phyloP scores from a whole-genome alignment of 2,329 filamentous ascomycete species.

The Xylariaceae sp. region DNA sequence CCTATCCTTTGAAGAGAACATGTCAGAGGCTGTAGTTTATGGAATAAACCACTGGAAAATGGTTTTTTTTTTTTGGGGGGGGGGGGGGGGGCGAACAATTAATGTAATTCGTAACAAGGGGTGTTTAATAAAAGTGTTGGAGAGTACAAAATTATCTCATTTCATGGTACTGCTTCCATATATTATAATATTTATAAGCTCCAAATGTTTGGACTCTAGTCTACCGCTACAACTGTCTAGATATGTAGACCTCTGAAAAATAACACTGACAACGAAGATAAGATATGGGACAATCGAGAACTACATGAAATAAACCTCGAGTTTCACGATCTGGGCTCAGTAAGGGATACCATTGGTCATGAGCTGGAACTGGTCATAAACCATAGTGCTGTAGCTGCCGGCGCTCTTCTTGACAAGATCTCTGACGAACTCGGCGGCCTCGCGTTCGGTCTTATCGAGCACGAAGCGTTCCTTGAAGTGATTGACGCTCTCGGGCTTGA shows the following conservation, averaged over 20 bases:
- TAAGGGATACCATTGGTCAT: conserved; percentile 97
- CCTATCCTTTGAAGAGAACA: background rate
- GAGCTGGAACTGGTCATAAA: conserved; percentile 98
- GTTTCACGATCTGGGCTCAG: conserved; percentile 43
- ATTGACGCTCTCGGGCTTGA: conserved; percentile 92
- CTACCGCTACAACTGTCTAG: background rate
- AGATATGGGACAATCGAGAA: background rate
- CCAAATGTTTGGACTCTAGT: background rate
- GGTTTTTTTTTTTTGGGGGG: too few relatives aligned
- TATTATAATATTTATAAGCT: too few relatives aligned
- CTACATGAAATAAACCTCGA: background rate
- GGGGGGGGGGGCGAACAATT: too few relatives aligned
- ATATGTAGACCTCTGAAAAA: background rate
- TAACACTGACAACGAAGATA: background rate
- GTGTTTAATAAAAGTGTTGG: too few relatives aligned
- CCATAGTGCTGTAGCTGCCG: conserved; percentile 85
- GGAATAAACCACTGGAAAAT: too few relatives aligned
- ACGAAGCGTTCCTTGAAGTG: conserved; percentile 94
- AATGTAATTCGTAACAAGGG: too few relatives aligned
- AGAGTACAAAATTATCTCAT: too few relatives aligned
- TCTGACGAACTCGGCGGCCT: conserved; percentile 93
- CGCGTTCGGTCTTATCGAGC: conserved; percentile 84
- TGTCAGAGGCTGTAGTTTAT: too few relatives aligned
- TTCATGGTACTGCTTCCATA: too few relatives aligned
- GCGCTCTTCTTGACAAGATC: conserved; percentile 89